Evolutionary conservation across 225 moss, liverwort and hornwort species (phyloP).

Genomic region (Physcomitrellopsis africana): DNA sequence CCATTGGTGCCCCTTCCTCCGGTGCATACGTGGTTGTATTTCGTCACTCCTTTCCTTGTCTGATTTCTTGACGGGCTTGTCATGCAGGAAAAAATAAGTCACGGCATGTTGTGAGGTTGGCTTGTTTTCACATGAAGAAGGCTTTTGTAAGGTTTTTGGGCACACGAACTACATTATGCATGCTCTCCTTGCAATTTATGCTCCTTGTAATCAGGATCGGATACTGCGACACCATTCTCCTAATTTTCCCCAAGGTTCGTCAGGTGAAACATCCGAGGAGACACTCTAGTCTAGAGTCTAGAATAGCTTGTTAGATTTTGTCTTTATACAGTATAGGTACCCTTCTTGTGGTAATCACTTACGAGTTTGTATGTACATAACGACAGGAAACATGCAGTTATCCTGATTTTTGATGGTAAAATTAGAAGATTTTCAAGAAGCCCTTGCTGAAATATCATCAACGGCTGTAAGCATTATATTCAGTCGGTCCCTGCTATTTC

Average conservation of each 20-base stretch:
- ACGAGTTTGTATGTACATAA: conserved; percentile 8
- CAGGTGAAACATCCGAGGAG: background rate
- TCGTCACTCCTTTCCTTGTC: conserved; percentile 3
- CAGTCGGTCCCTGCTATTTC: background rate
- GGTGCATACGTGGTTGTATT: background rate
- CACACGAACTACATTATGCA: conserved; percentile 27
- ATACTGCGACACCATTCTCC: conserved; percentile 23
- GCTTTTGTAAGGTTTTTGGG: conserved; percentile 19
- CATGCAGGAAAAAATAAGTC: conserved; percentile 63
- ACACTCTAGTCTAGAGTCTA: conserved; percentile 5
- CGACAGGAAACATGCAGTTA: conserved; percentile 5
- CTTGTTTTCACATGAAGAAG: conserved; percentile 7
- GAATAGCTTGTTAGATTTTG: conserved; percentile 11
- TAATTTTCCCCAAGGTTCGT: conserved; percentile 27
- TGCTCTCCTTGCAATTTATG: conserved; percentile 12
- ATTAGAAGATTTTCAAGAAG: background rate
- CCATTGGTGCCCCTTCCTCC: background rate
- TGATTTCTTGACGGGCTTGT: conserved; percentile 26
- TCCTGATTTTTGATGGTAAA: conserved; percentile 22
- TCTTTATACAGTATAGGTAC: background rate
- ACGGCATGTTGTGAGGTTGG: conserved; percentile 41
- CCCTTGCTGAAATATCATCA: conserved; percentile 8
- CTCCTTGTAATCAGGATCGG: conserved; percentile 23
- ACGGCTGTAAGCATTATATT: conserved; percentile 17
- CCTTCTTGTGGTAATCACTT: conserved; percentile 7